Base-by-base conservation (phyloP, 225 moss, liverwort and hornwort species). In the Neckera pumila region DNA sequence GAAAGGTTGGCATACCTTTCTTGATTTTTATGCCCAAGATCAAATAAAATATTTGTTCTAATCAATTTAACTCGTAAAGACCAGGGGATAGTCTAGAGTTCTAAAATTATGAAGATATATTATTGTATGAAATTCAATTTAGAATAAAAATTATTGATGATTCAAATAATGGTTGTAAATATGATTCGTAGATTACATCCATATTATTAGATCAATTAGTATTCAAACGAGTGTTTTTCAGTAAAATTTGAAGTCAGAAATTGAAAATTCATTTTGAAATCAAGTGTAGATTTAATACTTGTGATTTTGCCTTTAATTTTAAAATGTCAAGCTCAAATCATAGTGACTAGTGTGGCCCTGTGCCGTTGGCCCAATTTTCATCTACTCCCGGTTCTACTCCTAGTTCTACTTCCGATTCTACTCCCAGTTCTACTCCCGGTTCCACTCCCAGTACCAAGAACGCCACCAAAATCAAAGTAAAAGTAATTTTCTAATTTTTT, bases 41-140 rank as follows among this genome's bases (percentile, higher is more conserved):
- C 12, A 38, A 38, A 1, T 38, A 10, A 22, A 7, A 3, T 22
- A 13, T 69, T 7, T 38, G 4, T 67, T 38, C 13, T 22, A 22
- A 69, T 22, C 0, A 69, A 0, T 21, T 67, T 22, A 21, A 12
- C 1, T 2, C 1, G 7, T n/a, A n/a, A 22, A 69, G 12, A 38
- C 2, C 0, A 22, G 0, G 4, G 1, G 7, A 4, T 7, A 38
- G 7, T 22, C 4, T 0, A 7, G 0, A 38, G 4, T 69, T 38
- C 7, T 0, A 38, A 69, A 69, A 69, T 69, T 38, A 0, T 38
- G 2, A 13, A 69, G 7, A 66, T n/a, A 7, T 22, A 12, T 21
- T n/a, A n/a, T n/a, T n/a, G n/a, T n/a, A 36, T 19, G 11, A 65
- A 65, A 65, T 36, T 0, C 1, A 65, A 36, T 0, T 65, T 65